Evolutionary conservation across 352 stramenopile species (phyloP), one percentile per base, ranked within the genome.

Genomic region (Pythium biforme): DNA sequence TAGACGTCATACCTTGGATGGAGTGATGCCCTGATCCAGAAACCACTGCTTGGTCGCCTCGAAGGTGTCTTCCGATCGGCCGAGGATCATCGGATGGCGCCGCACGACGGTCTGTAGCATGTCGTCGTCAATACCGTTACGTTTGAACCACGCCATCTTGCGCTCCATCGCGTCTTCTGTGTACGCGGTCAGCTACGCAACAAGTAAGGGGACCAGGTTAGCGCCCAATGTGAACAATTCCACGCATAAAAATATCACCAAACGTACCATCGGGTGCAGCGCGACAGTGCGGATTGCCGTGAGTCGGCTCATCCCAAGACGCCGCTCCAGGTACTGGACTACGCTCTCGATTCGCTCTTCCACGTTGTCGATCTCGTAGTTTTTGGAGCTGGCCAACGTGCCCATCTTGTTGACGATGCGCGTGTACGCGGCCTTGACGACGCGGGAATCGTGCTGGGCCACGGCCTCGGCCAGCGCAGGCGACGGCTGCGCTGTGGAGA

Each of bases 11-110:
- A 72, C 64, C 64, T 56, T 72, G 4, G 47, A 45, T 5, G 25
- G 25, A 20, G 8, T 19, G 10, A 72, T 41, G 11, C 64, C 64
- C 1, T 47, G 37, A 22, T 50, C 20, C 4, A 68, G 34, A 31
- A 58, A 60, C 64, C 64, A 72, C 6, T 60, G 6, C 17, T 37
- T 56, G 6, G 27, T 59, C 6, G 4, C 43, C 6, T 68, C 64
- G 5, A 68, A 15, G 5, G 45, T 37, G n/a, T 50, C 37, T 43
- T 59, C 58, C 4, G 58, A 58, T n/a, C 17, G 43, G 8, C 59
- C 53, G 10, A 72, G 20, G 31, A 67, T 55, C 34, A 26, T 50
- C 15, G 58, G 58, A 25, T 50, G 49, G 23, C 59, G 58, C 22
- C 20, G 43, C 8, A 72, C 34, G 7, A 45, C 25, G 2, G 3